phyloP scores from a whole-genome alignment of 192 early-diverging fungal genomes.

The Rhizophagus prolifer region DNA sequence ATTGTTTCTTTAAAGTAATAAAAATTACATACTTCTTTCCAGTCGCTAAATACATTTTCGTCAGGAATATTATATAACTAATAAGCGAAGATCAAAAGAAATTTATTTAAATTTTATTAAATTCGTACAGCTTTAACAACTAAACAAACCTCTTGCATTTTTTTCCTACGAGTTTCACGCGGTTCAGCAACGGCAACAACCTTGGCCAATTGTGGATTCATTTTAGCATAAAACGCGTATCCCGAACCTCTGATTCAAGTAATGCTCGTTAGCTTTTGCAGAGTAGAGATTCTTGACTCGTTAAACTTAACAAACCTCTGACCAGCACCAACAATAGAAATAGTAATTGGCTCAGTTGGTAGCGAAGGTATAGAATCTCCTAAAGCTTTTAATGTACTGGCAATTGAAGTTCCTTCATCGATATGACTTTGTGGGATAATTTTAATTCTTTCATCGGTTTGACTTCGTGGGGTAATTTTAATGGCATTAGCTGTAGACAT shows the following conservation, averaged over 20 bases:
- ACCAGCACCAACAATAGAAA: constrained; percentile 52
- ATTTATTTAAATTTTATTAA: too few species aligned
- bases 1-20: neutral
- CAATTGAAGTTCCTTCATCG: neutral
- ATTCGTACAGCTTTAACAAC: neutral
- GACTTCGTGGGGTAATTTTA: neutral
- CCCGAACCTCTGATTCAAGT: constrained; percentile 10
- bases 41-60: constrained; percentile 42
- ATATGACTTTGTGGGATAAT: neutral
- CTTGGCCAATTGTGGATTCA: constrained; percentile 40
- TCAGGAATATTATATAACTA: constrained; percentile 32
- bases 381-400: neutral
- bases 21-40: constrained; percentile 33
- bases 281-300: too few species aligned
- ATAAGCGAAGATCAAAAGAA: neutral
- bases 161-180: constrained; percentile 33
- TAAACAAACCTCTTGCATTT: constrained; percentile 18
- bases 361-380: neutral
- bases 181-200: constrained; percentile 58
- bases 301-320: constrained; percentile 29
- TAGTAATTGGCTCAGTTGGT: constrained; percentile 31
- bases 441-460: neutral
- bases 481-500: too few species aligned
- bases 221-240: constrained; percentile 43
- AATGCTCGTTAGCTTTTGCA: neutral